Base-by-base conservation (phyloP, 306 rosid genomes). In the Castanea mollissima region DNA sequence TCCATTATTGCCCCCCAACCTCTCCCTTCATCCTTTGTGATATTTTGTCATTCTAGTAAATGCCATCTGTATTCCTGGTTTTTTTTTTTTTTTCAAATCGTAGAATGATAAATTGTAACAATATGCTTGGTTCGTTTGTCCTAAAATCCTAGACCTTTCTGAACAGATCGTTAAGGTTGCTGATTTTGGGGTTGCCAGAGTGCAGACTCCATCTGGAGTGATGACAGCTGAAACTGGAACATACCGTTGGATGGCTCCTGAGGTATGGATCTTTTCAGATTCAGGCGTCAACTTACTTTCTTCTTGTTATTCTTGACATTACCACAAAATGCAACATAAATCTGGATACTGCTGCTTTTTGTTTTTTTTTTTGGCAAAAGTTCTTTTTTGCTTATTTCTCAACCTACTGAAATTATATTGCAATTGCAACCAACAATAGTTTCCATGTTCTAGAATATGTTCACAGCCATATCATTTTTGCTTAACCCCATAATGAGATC, bases 171-270 rank as follows among this genome's bases (percentile, higher is more conserved):
- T 96, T 81, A 96, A 96, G 89, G 99, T 96, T 85, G 98, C 96
- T 78, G 99, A 96, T 91, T 96, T 96, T 90, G 99, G 99, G 79
- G 99, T 96, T 80, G 99, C 99, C 29, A 96, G 99, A 87, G 99
- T 96, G 80, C 96, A 93, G 85, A 77, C 87, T 71, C 97, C 93
- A 64, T 90, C 99, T 82, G 99, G 98, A 76, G 99, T 96, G 71
- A 96, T 96, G 99, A 96, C 99, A 51, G 99, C 99, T 82, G 98
- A 96, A 88, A 96, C 99, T 78, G 98, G 99, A 87, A 96, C 99
- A 46, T 96, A 93, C 87, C 99, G 99, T 69, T 96, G 99, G 99
- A 96, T 96, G 99, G 98, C 99, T 83, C 99, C 99, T 54, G 99
- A 96, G 96, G 99, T 96, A 88, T 81, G 78, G 68, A 64, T 72